Conservation (phyloP, 352 stramenopile species). For the Globisporangium takayamanum region DNA sequence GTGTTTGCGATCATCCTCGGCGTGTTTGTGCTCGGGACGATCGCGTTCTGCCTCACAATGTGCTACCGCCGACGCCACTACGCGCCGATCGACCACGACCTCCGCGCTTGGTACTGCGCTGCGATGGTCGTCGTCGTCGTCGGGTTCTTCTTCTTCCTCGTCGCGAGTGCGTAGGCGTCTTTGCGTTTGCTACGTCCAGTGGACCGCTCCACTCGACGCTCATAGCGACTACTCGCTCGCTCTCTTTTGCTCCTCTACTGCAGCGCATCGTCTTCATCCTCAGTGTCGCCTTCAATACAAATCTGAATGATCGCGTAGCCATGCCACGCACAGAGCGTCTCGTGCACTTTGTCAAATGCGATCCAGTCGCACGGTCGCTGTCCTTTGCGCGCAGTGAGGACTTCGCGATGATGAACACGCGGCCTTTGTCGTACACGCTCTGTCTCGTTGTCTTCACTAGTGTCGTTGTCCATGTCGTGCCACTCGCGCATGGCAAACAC, state of each 20-base stretch:
- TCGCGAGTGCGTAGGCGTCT: constrained; percentile 34
- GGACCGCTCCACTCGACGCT: not conserved
- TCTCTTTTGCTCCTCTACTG: not conserved
- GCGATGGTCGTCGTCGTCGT: constrained; percentile 50
- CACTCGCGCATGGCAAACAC: constrained; percentile 64
- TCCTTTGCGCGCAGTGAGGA: constrained; percentile 55
- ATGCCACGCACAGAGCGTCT: constrained; percentile 49
- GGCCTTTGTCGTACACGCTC: too few species aligned
- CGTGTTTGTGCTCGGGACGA: constrained; percentile 26
- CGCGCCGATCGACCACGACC: constrained; percentile 45
- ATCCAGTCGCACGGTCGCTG: constrained; percentile 62
- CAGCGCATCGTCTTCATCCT: too few species aligned
- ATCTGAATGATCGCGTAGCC: constrained; percentile 59
- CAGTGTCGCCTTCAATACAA: not conserved
- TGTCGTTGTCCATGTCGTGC: constrained; percentile 7
- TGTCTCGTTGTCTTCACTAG: not conserved
- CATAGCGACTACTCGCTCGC: not conserved
- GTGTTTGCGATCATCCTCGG: constrained; percentile 33
- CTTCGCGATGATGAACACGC: constrained; percentile 17
- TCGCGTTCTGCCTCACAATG: constrained; percentile 39
- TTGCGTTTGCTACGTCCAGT: too few species aligned
- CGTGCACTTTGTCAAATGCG: constrained; percentile 38
- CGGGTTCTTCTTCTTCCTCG: constrained; percentile 66
- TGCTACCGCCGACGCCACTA: constrained; percentile 70
- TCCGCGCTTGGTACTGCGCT: constrained; percentile 58